Base-by-base conservation (phyloP, 2,329 filamentous ascomycete species). In the Diaporthe ilicicola region DNA sequence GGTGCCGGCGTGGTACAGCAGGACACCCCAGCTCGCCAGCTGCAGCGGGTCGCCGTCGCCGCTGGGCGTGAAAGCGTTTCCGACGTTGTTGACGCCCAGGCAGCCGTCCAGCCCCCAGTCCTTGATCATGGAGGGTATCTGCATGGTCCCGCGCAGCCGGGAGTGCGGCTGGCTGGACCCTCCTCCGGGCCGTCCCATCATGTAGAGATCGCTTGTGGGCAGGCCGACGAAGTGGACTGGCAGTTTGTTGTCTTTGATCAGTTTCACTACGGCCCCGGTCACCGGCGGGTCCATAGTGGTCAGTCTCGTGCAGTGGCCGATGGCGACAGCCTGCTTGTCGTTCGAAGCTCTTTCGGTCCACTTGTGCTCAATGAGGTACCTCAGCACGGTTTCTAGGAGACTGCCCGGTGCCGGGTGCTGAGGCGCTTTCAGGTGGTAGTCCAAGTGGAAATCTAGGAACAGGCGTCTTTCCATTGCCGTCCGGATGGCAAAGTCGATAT, bases 51-150 rank as follows among this genome's bases (percentile, higher is more conserved):
- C 92, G 48, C 87, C 90, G 22, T 83, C 89, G 0, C 91, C 92
- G 76, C 91, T 88, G 0, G 92, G 92, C 8, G 92, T 93, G 75
- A 94, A 93, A 0, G 91, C 90, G 76, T 94, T 94, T 22, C 91
- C 91, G 17, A 94, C 88, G 75, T 94, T 94, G 76, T 93, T 93
- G 46, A 92, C 85, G 2, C 89, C 87, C 6, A 93, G 84, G 17
- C 89, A 89, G 24, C 85, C 89, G 71, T 89, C 84, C 4, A 93
- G 77, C 0, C 83, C 84, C 72, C 89, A 85, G 27, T 87, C 81
- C 48, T 85, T 82, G 72, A 93, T 91, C 81, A 93, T 82, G 4
- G 87, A 81, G 0, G 87, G 84, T 1, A 93, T 81, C 53, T 89
- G 86, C 19, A 93, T 81, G 0, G 91, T 93, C 1, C 90, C 91